Base-by-base conservation (phyloP, 345 rosid genomes). In the Corchorus capsularis region DNA sequence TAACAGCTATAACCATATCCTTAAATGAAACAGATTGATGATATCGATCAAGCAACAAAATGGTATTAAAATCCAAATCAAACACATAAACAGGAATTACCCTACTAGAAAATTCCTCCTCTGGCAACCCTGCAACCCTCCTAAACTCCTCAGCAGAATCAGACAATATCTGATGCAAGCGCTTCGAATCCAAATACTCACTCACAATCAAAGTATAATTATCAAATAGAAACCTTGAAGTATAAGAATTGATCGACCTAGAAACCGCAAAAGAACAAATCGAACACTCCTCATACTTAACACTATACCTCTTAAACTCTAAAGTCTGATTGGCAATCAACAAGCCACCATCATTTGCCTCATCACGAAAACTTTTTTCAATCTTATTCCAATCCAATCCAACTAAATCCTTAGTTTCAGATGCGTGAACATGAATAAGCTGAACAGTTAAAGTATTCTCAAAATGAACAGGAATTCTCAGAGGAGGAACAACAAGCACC, bases 181-280 rank as follows among this genome's bases (percentile, higher is more conserved):
- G 88, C 87, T 96, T 96, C 0, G 99, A 96, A 79, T 96, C 99
- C 86, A 96, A 75, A 84, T 96, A 96, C 90, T 96, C 98, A 17
- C 93, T 96, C 86, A 90, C 98, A 73, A 92, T 96, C 89, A 96
- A 80, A 4, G 98, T 96, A 74, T 89, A 96, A 77, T 96, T 96
- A 79, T 92, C 99, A 83, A 93, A 96, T 87, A 96, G 81, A 83
- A 93, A 96, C 92, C 99, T 91, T 2, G 98, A 96, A 1, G 99
- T 93, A 73, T 87, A 96, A 0, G 99, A 96, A 77, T 85, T 96
- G 81, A 79, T 85, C 3, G 97, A 93, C 82, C 92, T 82, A 5
- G 99, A 87, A 16, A 93, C 81, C 0, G 98, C 95, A 63, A 85
- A 96, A 0, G 99, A 91, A 76, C 99, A 96, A 59, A 93, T 88